phyloP scores from a whole-genome alignment of 257 asterid species.

The Solanum dulcamara region DNA sequence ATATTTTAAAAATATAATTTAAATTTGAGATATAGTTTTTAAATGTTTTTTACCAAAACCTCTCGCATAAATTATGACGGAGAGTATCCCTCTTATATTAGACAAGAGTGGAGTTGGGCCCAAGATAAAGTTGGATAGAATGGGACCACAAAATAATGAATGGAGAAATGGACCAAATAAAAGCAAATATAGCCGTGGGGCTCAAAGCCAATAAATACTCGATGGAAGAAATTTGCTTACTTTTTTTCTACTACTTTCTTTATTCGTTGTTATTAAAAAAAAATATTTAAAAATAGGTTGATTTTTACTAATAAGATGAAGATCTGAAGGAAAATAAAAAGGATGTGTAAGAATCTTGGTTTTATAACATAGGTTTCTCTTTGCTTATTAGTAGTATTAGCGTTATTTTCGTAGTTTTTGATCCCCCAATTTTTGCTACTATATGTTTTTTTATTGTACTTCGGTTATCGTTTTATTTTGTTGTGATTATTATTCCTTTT shows the following conservation, averaged over 20 bases:
- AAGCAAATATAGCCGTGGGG: background rate
- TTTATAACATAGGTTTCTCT: background rate
- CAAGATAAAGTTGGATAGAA: background rate
- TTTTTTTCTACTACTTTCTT: background rate
- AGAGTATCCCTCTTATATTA: background rate
- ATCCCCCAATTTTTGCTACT: background rate
- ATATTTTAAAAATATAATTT: no score
- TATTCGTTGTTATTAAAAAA: background rate
- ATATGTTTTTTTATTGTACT: background rate
- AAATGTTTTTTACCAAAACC: no score
- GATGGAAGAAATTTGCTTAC: background rate
- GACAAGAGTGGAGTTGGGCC: background rate
- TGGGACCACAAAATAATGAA: constrained; percentile 1
- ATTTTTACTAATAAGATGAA: background rate
- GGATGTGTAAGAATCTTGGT: background rate
- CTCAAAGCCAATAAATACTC: background rate
- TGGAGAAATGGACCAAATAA: constrained; percentile 1
- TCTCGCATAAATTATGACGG: background rate
- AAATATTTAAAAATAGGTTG: background rate
- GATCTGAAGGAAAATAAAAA: background rate
- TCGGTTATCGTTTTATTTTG: background rate
- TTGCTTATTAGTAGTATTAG: background rate
- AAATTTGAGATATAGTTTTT: no score
- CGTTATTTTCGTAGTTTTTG: background rate
- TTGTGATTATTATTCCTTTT: background rate